Evolutionary conservation across 805 yeast genomes (phyloP).

Genomic region (Myxozyma mucilagina): DNA sequence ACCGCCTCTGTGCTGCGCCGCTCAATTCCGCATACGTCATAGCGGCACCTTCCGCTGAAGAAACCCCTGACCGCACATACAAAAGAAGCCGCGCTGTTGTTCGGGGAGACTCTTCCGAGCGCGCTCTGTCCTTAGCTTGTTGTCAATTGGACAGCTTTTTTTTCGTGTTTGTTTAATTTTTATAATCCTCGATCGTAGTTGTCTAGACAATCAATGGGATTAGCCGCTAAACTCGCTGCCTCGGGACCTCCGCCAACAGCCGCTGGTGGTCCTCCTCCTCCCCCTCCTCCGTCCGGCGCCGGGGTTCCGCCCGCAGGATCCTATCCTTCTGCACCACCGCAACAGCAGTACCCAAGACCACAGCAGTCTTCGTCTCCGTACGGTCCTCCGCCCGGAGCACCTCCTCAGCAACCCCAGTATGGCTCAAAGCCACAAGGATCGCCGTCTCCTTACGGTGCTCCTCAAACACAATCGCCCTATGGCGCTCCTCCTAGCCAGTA

Average conservation of each 20-base stretch:
- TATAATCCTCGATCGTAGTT: background rate
- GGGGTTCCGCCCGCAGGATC: constrained; percentile 7
- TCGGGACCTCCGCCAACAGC: background rate
- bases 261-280: background rate
- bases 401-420: constrained; percentile 16
- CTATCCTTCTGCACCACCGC: constrained; percentile 22
- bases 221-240: constrained; percentile 37
- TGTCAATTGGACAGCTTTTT: background rate
- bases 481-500: constrained; percentile 18
- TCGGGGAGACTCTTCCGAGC: too few species aligned
- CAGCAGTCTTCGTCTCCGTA: constrained; percentile 1
- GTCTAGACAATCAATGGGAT: constrained; percentile 32
- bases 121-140: background rate
- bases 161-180: too few species aligned
- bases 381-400: constrained; percentile 16
- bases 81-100: too few species aligned
- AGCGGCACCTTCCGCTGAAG: background rate
- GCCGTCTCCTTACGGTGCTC: constrained; percentile 12
- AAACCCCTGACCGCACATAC: too few species aligned
- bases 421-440: constrained; percentile 9
- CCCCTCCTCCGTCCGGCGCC: constrained; percentile 1
- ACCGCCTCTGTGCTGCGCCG: constrained; percentile 1
- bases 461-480: constrained; percentile 10
- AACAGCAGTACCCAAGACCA: constrained; percentile 11
- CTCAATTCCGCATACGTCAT: background rate